Percentiles rank a stretch among this genome's conserved stretches.
Evolutionary conservation across 1,284 basidiomycete species (phyloP).

Genomic region (Cystobasidium sp.): DNA sequence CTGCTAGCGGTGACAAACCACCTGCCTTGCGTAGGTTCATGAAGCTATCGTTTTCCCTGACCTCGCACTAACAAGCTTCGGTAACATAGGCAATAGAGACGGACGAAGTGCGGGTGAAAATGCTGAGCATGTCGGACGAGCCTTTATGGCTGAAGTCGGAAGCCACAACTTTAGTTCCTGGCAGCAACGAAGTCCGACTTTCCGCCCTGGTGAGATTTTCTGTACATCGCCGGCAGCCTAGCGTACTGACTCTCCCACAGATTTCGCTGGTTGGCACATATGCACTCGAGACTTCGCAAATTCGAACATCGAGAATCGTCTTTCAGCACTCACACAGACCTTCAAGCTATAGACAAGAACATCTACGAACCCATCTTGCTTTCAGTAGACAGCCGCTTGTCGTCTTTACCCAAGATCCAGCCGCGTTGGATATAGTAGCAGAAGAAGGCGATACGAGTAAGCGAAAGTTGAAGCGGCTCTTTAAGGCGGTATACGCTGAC

Average conservation of each 20-base stretch:
- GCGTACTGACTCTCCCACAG: conserved; percentile 57
- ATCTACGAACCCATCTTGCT: background rate
- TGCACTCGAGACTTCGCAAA: conserved; percentile 53
- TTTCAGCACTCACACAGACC: conserved; percentile 55
- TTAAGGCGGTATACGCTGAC: background rate
- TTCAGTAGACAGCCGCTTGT: conserved; percentile 19
- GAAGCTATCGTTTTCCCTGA: background rate
- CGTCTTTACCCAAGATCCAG: conserved; percentile 17
- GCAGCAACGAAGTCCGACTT: conserved; percentile 64
- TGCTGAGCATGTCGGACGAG: conserved; percentile 55
- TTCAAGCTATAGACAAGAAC: background rate
- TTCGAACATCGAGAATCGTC: conserved; percentile 54
- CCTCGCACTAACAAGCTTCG: background rate
- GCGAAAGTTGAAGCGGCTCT: background rate
- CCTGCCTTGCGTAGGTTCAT: conserved; percentile 70
- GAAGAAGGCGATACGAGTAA: conserved; percentile 16
- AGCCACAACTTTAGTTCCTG: conserved; percentile 62
- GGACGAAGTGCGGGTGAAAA: conserved; percentile 57
- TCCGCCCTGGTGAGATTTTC: conserved; percentile 68
- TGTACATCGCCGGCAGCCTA: background rate
- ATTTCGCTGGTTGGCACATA: conserved; percentile 66
- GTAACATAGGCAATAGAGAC: conserved; percentile 50
- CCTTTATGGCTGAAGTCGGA: conserved; percentile 58
- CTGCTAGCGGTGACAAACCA: conserved; percentile 66
- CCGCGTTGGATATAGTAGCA: conserved; percentile 2